Evolutionary conservation across 1,284 basidiomycete genomes (phyloP).

Genomic region (Trametes pubescens): DNA sequence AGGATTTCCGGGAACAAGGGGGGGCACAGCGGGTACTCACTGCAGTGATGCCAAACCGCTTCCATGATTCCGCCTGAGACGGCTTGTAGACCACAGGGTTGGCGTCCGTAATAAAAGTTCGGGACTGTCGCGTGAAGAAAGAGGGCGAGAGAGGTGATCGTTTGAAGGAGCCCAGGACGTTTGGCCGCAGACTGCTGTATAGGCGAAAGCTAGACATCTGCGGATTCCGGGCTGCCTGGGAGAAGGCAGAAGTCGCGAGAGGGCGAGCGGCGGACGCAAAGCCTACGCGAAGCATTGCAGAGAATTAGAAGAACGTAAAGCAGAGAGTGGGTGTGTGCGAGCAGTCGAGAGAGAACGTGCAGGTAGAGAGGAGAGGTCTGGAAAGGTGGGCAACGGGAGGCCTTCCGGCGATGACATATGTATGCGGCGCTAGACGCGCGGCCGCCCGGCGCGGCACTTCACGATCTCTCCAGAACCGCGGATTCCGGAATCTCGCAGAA

Average conservation of each 20-base stretch:
- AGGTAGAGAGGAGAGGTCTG: constrained; percentile 12
- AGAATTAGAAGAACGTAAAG: not conserved
- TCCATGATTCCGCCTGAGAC: constrained; percentile 55
- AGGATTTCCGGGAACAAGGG: not conserved
- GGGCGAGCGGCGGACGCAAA: constrained; percentile 39
- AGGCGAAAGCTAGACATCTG: constrained; percentile 35
- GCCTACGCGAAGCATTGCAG: constrained; percentile 45
- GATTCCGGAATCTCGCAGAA: not conserved
- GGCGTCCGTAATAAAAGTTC: constrained; percentile 54
- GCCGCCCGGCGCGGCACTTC: constrained; percentile 28
- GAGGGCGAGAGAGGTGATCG: constrained; percentile 34
- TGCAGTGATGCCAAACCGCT: constrained; percentile 57
- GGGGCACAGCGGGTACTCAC: constrained; percentile 43
- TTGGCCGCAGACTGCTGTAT: constrained; percentile 45
- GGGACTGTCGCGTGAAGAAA: constrained; percentile 40
- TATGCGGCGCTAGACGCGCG: constrained; percentile 16
- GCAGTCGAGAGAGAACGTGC: constrained; percentile 6
- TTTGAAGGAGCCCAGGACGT: constrained; percentile 41
- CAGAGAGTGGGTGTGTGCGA: constrained; percentile 14
- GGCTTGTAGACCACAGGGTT: constrained; percentile 47
- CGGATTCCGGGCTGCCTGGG: constrained; percentile 29
- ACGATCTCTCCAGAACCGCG: constrained; percentile 15
- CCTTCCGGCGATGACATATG: constrained; percentile 21
- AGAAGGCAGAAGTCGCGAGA: constrained; percentile 30
- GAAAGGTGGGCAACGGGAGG: too few species aligned